phyloP scores from a whole-genome alignment of 768 basidiomycete species.

The Leccinum variicolor region DNA sequence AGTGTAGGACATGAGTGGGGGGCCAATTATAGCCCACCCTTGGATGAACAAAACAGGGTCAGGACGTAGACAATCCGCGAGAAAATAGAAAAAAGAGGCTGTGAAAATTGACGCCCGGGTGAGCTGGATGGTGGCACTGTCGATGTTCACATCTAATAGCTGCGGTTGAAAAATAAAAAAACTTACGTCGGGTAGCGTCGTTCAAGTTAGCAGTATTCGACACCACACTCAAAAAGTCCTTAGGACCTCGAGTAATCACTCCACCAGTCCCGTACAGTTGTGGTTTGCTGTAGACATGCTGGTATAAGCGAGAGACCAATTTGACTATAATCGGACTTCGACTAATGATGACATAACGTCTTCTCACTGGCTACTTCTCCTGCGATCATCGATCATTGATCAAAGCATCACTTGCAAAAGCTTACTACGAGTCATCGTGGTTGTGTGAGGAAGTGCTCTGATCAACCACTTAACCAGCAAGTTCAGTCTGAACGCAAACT shows the following conservation, averaged over 20 bases:
- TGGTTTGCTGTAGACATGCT: neutral
- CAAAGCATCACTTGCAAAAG: too few species aligned
- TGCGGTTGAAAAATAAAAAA: neutral
- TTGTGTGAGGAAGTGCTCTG: too few species aligned
- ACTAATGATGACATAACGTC: neutral
- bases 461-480: too few species aligned
- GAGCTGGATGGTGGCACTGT: neutral
- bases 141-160: neutral
- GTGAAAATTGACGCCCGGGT: neutral
- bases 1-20: slow-evolving; percentile 16
- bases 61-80: neutral
- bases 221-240: neutral
- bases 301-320: too few species aligned
- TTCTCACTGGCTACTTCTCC: neutral
- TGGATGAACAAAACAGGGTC: neutral
- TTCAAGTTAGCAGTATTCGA: neutral
- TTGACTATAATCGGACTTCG: neutral
- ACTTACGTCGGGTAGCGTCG: neutral
- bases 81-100: neutral
- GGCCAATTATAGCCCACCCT: slow-evolving; percentile 7
- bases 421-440: too few species aligned
- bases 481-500: too few species aligned
- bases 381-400: too few species aligned
- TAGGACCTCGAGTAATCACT: neutral
- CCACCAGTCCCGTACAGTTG: neutral